Conservation (phyloP, 2,329 filamentous ascomycete species). For the Colletotrichum siamense region DNA sequence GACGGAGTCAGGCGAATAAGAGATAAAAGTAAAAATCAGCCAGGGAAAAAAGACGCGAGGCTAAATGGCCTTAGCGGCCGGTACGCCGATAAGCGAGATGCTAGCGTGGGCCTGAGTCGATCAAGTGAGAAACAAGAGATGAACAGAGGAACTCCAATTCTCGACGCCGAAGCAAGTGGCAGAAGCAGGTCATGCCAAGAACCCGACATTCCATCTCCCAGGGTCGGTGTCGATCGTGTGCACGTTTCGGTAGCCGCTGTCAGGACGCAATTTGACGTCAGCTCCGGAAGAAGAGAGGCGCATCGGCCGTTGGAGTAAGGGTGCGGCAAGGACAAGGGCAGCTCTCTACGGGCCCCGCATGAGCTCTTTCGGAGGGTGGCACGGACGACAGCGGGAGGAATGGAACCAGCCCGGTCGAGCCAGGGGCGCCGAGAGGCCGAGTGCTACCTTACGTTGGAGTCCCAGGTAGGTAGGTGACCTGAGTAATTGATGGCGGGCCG, state of each 20-base stretch:
- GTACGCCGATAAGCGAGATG: constrained; percentile 17
- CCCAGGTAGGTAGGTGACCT: background rate
- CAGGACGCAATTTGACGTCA: background rate
- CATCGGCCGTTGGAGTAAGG: background rate
- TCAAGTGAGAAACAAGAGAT: background rate
- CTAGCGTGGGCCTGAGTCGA: background rate
- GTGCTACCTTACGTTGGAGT: constrained; percentile 13
- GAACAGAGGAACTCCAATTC: background rate
- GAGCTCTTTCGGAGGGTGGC: constrained; percentile 13
- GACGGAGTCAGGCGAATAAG: background rate
- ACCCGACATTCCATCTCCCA: background rate
- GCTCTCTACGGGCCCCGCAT: constrained; percentile 11
- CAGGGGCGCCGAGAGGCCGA: constrained; percentile 10
- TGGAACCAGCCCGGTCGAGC: constrained; percentile 1
- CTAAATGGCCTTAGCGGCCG: constrained; percentile 18
- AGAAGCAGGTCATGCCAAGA: background rate
- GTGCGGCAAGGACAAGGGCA: constrained; percentile 13
- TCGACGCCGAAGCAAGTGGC: background rate
- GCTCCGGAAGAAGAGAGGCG: background rate
- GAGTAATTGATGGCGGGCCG: background rate
- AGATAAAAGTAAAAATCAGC: constrained; percentile 7
- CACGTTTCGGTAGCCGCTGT: background rate
- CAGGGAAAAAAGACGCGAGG: background rate
- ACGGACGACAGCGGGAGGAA: constrained; percentile 15
- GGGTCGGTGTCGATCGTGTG: background rate